Evolutionary conservation across 257 asterid species (phyloP), one percentile per base, ranked within the genome.

Genomic region (Capsicum rhomboideum): DNA sequence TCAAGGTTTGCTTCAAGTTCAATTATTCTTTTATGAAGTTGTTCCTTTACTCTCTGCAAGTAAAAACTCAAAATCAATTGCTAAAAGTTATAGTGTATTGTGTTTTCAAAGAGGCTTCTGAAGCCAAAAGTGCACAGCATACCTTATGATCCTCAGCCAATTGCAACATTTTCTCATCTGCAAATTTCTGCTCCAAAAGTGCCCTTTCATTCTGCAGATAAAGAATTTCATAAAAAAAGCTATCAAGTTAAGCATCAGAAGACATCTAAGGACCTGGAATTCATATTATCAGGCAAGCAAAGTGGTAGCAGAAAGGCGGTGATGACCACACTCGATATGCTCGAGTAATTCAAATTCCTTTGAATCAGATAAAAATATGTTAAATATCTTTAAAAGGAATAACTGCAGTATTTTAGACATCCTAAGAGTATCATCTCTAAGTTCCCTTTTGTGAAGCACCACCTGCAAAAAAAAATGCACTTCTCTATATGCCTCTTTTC

Each of bases 121-220:
- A 34, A 20, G 81, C 74, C 34, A 83, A 80, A 59, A 58, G 79
- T 56, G 46, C 82, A 67, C 78, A 28, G 21, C 80, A 37, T 52
- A 92, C 98, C 93, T 93, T 91, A 18, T 93, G 98, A 56, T 92
- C 96, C 77, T 92, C 92, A 46, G 92, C 96, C 85, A 95, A 90
- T 78, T 87, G 90, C 87, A 91, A 66, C 90, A 94, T 86, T 20
- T 90, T 85, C 75, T 89, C 90, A 80, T 89, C 93, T 64, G 94
- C 93, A 85, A 89, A 91, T 81, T 85, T 83, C 87, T 92, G 99
- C 82, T 94, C 93, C 82, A 82, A 40, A 77, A 92, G 85, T 53
- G 98, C 98, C 89, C 84, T 90, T 84, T 88, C 94, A 90, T 91
- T 94, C 99, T 94, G 93, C 89, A 86, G 64, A 82, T 66, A 86